A percentile compares a stretch with the other conserved stretches of the same genome.
Evolutionary conservation across 108 stramenopile genomes (phyloP).

Genomic region (Bacterosira constricta): DNA sequence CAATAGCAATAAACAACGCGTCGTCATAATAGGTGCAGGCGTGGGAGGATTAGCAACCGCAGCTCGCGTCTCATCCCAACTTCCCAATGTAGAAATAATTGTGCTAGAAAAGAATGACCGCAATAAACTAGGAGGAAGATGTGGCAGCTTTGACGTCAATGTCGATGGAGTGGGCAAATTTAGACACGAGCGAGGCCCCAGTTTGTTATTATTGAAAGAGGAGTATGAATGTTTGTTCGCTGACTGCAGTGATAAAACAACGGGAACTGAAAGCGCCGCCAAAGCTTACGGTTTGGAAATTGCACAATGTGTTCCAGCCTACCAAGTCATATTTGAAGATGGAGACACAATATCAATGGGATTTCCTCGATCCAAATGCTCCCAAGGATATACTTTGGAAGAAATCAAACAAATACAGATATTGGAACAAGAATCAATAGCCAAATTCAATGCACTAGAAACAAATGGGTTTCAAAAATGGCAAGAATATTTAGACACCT

Average conservation of each 20-base stretch:
- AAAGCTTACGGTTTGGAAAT: conserved; percentile 67
- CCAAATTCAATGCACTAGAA: conserved; percentile 66
- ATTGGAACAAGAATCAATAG: conserved; percentile 43
- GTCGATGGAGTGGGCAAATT: conserved; percentile 51
- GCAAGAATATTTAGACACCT: conserved; percentile 70
- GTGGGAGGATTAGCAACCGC: conserved; percentile 72
- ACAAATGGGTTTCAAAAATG: conserved; percentile 63
- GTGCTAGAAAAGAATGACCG: conserved; percentile 67
- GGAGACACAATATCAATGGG: conserved; percentile 70
- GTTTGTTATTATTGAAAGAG: conserved; percentile 64
- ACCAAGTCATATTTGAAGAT: conserved; percentile 86
- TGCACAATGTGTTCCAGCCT: conserved; percentile 75
- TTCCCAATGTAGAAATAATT: conserved; percentile 35
- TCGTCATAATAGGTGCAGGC: conserved; percentile 71
- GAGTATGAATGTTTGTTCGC: conserved; percentile 66
- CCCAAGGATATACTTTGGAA: not conserved
- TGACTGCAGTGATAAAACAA: conserved; percentile 37
- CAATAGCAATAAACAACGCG: not conserved
- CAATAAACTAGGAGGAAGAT: conserved; percentile 57
- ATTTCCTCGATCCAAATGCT: conserved; percentile 48
- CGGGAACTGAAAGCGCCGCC: conserved; percentile 5
- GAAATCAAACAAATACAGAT: conserved; percentile 18
- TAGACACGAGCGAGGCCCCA: conserved; percentile 84
- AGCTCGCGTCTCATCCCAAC: conserved; percentile 45
- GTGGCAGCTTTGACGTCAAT: conserved; percentile 66